These are phyloP conservation scores for Avena insularis DNA, from an alignment of 176 grass and related monocot genomes.

Conservation along the genomic window DNA sequence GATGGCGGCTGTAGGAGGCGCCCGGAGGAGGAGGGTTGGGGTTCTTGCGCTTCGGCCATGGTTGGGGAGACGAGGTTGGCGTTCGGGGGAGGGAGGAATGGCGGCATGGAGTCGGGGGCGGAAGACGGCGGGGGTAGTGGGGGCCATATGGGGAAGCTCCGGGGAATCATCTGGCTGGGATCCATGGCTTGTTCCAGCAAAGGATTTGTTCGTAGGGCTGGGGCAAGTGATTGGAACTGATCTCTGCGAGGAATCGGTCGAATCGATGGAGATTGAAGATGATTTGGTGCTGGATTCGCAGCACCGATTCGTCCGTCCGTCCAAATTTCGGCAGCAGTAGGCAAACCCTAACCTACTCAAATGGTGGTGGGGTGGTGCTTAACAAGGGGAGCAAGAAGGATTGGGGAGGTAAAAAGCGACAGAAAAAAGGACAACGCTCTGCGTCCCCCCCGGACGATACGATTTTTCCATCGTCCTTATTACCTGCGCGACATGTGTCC, in stretches of 20 bases:
- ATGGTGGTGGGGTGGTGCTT: not conserved
- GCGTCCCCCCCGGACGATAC: too few species aligned
- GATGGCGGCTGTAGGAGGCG: conserved; percentile 65
- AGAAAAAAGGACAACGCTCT: too few species aligned
- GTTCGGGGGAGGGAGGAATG: conserved; percentile 32
- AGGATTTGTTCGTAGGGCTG: not conserved
- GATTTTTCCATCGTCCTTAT: too few species aligned
- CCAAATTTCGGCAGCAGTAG: not conserved
- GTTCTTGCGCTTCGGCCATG: conserved; percentile 60
- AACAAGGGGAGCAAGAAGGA: too few species aligned
- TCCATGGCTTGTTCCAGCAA: conserved; percentile 37
- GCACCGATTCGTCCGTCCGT: not conserved
- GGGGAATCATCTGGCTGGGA: conserved; percentile 63
- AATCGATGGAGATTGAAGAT: not conserved
- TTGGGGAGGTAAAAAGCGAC: too few species aligned
- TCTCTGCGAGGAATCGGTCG: not conserved
- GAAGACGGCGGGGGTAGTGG: conserved; percentile 18
- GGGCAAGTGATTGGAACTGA: too few species aligned
- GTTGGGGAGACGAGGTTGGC: conserved; percentile 39
- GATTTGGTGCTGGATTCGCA: not conserved
- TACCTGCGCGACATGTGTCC: too few species aligned
- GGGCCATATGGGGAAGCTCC: conserved; percentile 61
- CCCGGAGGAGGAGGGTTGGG: conserved; percentile 31
- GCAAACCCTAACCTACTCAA: not conserved
- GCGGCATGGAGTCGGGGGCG: conserved; percentile 36